Conservation (phyloP, 805 yeast genomes). For the Monosporozyma yasuniensis region DNA sequence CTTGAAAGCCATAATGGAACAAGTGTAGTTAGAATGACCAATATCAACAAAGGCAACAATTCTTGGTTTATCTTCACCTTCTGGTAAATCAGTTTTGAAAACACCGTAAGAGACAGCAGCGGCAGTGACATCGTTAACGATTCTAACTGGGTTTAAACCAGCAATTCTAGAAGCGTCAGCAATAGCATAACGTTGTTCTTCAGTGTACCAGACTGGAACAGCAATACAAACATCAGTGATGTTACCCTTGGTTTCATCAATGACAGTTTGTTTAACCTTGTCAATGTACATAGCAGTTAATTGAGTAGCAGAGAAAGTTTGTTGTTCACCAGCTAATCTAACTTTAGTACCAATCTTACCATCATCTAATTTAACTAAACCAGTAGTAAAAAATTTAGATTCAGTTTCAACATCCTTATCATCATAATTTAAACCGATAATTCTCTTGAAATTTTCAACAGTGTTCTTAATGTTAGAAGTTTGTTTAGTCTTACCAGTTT, state of each 20-base stretch:
- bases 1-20: slow-evolving; percentile 81
- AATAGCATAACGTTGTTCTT: slow-evolving; percentile 92
- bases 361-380: slow-evolving; percentile 57
- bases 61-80: slow-evolving; percentile 65
- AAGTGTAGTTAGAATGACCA: slow-evolving; percentile 93
- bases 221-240: slow-evolving; percentile 85
- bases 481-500: slow-evolving; percentile 91
- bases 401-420: slow-evolving; percentile 77
- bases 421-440: slow-evolving; percentile 64
- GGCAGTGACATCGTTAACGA: slow-evolving; percentile 94
- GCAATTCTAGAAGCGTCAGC: slow-evolving; percentile 94
- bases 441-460: slow-evolving; percentile 87
- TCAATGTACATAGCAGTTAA: slow-evolving; percentile 89
- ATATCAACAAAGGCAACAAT: slow-evolving; percentile 90
- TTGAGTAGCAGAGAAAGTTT: slow-evolving; percentile 79
- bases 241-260: slow-evolving; percentile 66
- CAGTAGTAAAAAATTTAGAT: slow-evolving; percentile 62
- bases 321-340: slow-evolving; percentile 68
- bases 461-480: slow-evolving; percentile 95
- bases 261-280: slow-evolving; percentile 76
- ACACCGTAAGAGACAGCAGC: slow-evolving; percentile 99
- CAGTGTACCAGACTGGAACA: slow-evolving; percentile 96
- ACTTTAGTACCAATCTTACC: slow-evolving; percentile 83
- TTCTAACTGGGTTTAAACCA: slow-evolving; percentile 95
- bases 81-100: slow-evolving; percentile 93